Base-by-base conservation (phyloP, 352 stramenopile species). In the Peronospora tabacina region DNA sequence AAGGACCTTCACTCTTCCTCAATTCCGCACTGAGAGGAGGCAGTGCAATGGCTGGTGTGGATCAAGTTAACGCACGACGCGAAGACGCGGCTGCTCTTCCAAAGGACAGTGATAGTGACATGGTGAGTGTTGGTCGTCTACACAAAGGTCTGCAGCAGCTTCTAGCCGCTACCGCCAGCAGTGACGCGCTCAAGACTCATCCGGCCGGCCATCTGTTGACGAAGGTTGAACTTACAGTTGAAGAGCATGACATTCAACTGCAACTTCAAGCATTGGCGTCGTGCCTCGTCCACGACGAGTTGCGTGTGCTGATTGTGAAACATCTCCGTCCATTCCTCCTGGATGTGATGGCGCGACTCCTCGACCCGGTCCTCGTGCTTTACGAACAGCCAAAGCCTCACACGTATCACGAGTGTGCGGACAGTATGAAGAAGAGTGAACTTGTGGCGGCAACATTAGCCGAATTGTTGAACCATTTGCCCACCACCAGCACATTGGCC, bases 301-400 rank as follows among this genome's bases (percentile, higher is more conserved):
- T 87, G 13, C 62, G 72, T 11, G 56, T 41, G 36, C 29, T 65
- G 7, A 54, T 90, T 13, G 51, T 90, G 20, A 64, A 75, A 45
- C 53, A 89, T 44, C 52, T 94, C 33, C 71, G 77, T 13, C 71
- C 81, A 24, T 94, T 90, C 36, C 41, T 76, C 17, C 52, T 90
- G 44, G 83, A 94, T 34, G 54, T 92, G 33, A 61, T 86, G 35
- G 70, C 69, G 38, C 79, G 76, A 3, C 56, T 94, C 10, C 63
- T 78, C 30, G 71, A 89, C 46, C 66, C 72, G 9, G 55, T 50
- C 3, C 49, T 78, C 12, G 59, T 49, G 24, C 39, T 89, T 33
- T 82, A 77, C 51, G 69, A 85, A 13, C 34, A 49, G 7, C 42
- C 48, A 0, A 13, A 44, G 4, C 16, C 59, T 1, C 28, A 26